Base-by-base conservation (phyloP, 768 basidiomycete species). In the Psilocybe subaeruginosa region DNA sequence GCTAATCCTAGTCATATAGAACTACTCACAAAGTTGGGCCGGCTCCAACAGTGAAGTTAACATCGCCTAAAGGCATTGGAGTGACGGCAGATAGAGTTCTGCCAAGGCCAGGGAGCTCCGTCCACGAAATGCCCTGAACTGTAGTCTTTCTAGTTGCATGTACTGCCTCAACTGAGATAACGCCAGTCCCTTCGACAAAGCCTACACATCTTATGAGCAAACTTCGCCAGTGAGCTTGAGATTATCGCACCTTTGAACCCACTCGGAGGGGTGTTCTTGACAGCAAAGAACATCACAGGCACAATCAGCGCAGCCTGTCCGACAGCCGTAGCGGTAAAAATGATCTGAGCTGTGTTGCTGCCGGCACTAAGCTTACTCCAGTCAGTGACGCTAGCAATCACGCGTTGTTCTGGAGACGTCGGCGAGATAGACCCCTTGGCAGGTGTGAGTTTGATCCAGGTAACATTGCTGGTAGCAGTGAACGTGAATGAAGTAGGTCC, bases 141-240 rank as follows among this genome's bases (percentile, higher is more conserved):
- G 82, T 63, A 8, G 68, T 77, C 64, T 80, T 83, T 5, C 81
- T 76, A 1, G 80, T 73, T 0, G 82, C 76, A 69, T 90, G 88
- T 2, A 79, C 84, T 39, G 88, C 89, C 66, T 91, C 88, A 30
- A 90, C 87, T 1, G 85, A 84, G 43, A 91, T 77, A 17, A 80
- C 83, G 12, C 88, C 87, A 47, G 84, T 79, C 19, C 81, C 85
- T 64, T 90, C 87, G 27, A 91, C 82, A 64, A 88, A 86, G 3
- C 87, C 86, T 82, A 27, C n/a, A 39, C 23, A 23, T 23, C 23
- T 19, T 19, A 23, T 23, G 23, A 23, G 16, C 31, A 8, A 14
- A 31, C 39, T 4, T 12, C 5, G 11, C n/a, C 11, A 19, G n/a
- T 6, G 33, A 30, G 19, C 43, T 12, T 17, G n/a, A 23, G 37